A percentile compares a stretch with the other conserved stretches of the same genome.
Evolutionary conservation across 2,329 filamentous ascomycete species (phyloP).

Genomic region (Xylariomycetidae sp.): DNA sequence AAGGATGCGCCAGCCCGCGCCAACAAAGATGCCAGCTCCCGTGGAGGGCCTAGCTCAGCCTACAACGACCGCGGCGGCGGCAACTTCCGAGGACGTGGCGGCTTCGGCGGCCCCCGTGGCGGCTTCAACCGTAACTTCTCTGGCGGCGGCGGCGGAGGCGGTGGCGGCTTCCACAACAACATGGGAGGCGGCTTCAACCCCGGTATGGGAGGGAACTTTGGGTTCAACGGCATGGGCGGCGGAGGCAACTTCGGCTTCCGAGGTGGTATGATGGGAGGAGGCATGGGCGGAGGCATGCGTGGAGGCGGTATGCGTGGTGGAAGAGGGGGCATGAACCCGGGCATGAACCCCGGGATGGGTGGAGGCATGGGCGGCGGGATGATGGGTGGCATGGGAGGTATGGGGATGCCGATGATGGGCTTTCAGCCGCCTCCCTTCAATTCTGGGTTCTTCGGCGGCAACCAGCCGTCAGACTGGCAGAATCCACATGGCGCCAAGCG

Average conservation of each 20-base stretch:
- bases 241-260: constrained; percentile 26
- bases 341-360: constrained; percentile 20
- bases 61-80: constrained; percentile 38
- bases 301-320: constrained; percentile 26
- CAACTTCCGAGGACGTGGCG: constrained; percentile 25
- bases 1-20: constrained; percentile 75
- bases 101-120: constrained; percentile 24
- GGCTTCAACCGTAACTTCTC: constrained; percentile 27
- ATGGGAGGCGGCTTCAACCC: constrained; percentile 24
- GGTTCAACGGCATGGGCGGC: constrained; percentile 22
- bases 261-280: constrained; percentile 27
- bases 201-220: constrained; percentile 25
- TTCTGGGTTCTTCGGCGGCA: constrained; percentile 26
- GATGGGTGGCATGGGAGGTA: constrained; percentile 25
- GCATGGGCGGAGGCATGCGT: constrained; percentile 25
- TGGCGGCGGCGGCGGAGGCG: constrained; percentile 21
- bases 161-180: constrained; percentile 24
- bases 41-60: constrained; percentile 45
- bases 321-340: constrained; percentile 22
- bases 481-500: constrained; percentile 29
- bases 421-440: constrained; percentile 29
- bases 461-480: constrained; percentile 29
- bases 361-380: constrained; percentile 23
- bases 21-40: constrained; percentile 49
- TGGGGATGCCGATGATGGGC: constrained; percentile 27